These are phyloP conservation scores for Acer yangbiense DNA, from an alignment of 345 rosid genomes.

Conservation along the genomic window DNA sequence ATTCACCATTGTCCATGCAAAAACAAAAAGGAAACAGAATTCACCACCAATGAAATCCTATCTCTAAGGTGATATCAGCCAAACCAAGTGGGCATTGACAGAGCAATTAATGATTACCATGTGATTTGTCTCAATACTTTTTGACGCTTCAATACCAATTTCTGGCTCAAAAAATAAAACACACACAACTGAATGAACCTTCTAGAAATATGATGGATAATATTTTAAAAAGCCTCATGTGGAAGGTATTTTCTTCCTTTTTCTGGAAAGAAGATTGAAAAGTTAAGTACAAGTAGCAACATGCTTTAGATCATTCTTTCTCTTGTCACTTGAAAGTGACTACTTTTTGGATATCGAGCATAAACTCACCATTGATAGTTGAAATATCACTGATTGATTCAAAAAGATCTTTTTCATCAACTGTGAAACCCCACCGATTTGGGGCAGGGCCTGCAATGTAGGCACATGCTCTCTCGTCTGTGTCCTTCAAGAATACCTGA, in stretches of 20 bases:
- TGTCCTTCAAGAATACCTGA: conserved; percentile 95
- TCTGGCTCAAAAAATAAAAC: background rate
- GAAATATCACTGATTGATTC: conserved; percentile 55
- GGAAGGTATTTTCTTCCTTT: background rate
- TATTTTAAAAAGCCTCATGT: background rate
- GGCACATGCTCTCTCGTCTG: conserved; percentile 99
- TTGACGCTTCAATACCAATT: background rate
- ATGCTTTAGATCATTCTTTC: background rate
- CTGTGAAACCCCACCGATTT: conserved; percentile 95
- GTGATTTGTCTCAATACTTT: background rate
- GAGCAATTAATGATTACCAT: background rate
- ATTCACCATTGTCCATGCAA: background rate
- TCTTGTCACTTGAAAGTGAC: background rate
- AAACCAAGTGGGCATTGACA: background rate
- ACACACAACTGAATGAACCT: background rate
- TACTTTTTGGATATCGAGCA: background rate
- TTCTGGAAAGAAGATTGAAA: background rate
- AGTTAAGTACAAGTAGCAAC: background rate
- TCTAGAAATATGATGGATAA: background rate
- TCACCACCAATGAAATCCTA: background rate
- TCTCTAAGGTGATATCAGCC: background rate
- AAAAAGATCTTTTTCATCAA: conserved; percentile 80
- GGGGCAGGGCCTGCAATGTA: conserved; percentile 99
- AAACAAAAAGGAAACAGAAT: background rate
- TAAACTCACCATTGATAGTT: conserved; percentile 54